These are phyloP conservation scores for Rhynchospora breviuscula DNA, from an alignment of 176 grass and related monocot genomes.

Conservation along the genomic window DNA sequence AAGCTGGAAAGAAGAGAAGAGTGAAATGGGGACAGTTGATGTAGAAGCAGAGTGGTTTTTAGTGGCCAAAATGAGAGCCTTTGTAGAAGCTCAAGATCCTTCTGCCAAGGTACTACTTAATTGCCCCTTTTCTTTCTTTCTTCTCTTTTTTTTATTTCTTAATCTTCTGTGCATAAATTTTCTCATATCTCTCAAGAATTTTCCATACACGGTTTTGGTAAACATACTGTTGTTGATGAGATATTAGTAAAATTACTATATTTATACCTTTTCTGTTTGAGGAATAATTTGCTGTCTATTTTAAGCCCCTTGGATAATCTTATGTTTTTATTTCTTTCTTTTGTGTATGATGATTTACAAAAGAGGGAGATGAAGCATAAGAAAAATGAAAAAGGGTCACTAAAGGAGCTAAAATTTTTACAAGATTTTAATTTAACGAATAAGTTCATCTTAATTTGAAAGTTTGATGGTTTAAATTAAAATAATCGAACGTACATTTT, in stretches of 20 bases:
- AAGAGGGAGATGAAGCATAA: background rate
- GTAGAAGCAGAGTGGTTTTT: constrained; percentile 13
- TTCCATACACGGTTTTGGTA: background rate
- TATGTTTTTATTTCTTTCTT: background rate
- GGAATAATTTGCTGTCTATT: background rate
- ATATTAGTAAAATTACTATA: constrained; percentile 1
- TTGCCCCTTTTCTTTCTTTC: background rate
- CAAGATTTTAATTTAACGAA: background rate
- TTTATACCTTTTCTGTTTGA: background rate
- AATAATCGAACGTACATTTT: too few relatives aligned
- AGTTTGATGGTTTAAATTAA: background rate
- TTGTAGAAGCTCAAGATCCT: constrained; percentile 24
- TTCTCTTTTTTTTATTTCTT: background rate
- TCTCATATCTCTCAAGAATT: background rate
- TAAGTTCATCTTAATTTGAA: background rate
- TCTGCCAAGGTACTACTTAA: constrained; percentile 20
- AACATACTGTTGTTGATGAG: background rate
- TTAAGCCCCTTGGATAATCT: background rate
- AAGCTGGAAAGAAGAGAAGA: background rate
- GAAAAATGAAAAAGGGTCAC: background rate
- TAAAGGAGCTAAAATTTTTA: background rate
- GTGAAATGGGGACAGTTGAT: constrained; percentile 4
- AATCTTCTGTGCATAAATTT: background rate
- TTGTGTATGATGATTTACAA: background rate
- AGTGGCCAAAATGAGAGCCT: constrained; percentile 22